A percentile compares a stretch with the other conserved stretches of the same genome.
Conservation (phyloP, 2,329 filamentous ascomycete species). For the Verticillium zaregamsianum region DNA sequence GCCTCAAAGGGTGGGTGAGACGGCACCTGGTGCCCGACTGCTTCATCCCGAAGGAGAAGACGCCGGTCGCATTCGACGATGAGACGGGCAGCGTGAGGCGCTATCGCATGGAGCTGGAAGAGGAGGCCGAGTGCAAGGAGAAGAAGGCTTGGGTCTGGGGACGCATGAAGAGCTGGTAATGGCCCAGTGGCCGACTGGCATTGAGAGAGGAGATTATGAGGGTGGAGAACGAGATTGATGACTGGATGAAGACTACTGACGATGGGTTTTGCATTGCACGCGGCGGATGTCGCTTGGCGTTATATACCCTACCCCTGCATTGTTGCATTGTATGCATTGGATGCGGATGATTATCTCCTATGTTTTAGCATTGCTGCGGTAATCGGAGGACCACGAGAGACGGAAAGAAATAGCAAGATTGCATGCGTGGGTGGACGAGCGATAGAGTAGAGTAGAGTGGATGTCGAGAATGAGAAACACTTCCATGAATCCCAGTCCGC, state of each 20-base stretch:
- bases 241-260: background rate
- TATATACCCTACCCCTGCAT: constrained; percentile 2
- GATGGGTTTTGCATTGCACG: background rate
- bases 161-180: constrained; percentile 2
- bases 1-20: constrained; percentile 57
- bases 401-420: background rate
- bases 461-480: background rate
- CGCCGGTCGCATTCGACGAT: constrained; percentile 54
- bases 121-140: background rate
- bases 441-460: background rate
- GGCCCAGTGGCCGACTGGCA: background rate
- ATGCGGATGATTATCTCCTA: background rate
- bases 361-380: background rate
- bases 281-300: background rate
- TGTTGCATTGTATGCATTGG: background rate
- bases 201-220: background rate
- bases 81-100: constrained; percentile 60
- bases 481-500: background rate
- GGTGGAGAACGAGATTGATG: background rate
- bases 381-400: background rate
- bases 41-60: constrained; percentile 46
- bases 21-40: constrained; percentile 57
- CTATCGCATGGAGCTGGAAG: constrained; percentile 53
- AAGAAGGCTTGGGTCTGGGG: background rate
- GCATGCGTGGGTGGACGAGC: background rate